A percentile compares a stretch with the other conserved stretches of the same genome.
Conservation (phyloP, 2,329 filamentous ascomycete genomes). For the Pyrenochaeta sp. region DNA sequence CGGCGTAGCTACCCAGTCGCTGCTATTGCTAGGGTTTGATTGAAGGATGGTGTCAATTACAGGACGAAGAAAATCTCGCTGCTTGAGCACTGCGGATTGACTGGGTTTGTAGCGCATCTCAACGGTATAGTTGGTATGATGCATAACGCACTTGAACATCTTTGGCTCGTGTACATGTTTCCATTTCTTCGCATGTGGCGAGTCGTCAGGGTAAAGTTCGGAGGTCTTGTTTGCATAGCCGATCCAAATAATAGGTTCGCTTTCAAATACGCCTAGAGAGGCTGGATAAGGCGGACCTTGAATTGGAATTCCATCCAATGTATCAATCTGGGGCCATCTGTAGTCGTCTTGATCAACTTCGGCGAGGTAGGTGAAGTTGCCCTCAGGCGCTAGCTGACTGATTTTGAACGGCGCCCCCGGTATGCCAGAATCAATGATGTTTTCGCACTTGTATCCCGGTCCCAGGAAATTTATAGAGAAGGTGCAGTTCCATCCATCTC, state of each 20-base stretch:
- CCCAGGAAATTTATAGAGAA: conserved; percentile 45
- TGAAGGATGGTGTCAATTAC: conserved; percentile 40
- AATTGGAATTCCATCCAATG: conserved; percentile 30
- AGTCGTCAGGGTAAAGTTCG: conserved; percentile 29
- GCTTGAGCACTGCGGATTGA: conserved; percentile 30
- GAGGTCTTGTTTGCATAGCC: conserved; percentile 45
- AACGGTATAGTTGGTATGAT: conserved; percentile 49
- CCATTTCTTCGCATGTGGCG: conserved; percentile 40
- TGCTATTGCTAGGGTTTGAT: conserved; percentile 18
- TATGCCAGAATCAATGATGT: conserved; percentile 25
- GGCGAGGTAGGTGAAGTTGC: conserved; percentile 41
- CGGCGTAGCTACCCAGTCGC: conserved; percentile 26
- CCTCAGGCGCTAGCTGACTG: conserved; percentile 41
- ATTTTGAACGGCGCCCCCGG: conserved; percentile 39
- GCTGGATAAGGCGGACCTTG: conserved; percentile 35
- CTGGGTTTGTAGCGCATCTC: conserved; percentile 39
- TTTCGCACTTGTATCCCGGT: conserved; percentile 49
- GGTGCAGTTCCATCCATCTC: conserved; percentile 47
- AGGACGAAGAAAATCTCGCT: conserved; percentile 41
- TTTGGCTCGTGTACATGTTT: conserved; percentile 41
- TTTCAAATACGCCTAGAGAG: conserved; percentile 42
- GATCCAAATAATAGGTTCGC: conserved; percentile 49
- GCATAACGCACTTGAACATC: conserved; percentile 46
- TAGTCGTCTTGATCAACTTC: conserved; percentile 46
- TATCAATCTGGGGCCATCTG: conserved; percentile 36